Percentiles rank a stretch among this genome's conserved stretches.
phyloP scores from a whole-genome alignment of 116 monocot genomes.

The Zostera marina region DNA sequence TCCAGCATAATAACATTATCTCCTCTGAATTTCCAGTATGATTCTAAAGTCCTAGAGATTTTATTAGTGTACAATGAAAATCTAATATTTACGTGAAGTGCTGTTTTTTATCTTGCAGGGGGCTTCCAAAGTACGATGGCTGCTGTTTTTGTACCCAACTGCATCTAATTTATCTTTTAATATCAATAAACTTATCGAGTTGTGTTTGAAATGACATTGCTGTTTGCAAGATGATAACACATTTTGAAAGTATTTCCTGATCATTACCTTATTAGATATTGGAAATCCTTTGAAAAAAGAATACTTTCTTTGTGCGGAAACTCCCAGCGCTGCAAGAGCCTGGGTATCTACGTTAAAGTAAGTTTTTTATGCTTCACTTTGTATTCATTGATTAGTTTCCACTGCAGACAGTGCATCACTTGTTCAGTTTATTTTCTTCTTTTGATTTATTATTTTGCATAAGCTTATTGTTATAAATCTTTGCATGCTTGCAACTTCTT shows the following conservation, averaged over 20 bases:
- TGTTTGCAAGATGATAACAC: slow-evolving; percentile 1
- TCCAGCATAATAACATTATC: slow-evolving; percentile 86
- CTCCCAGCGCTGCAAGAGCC: slow-evolving; percentile 95
- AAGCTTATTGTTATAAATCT: too few relatives aligned
- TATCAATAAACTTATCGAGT: background rate
- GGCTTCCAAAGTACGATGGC: slow-evolving; percentile 89
- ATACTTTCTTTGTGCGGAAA: slow-evolving; percentile 94
- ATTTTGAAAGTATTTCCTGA: slow-evolving; percentile 9
- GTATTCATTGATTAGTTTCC: background rate
- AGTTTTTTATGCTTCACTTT: slow-evolving; percentile 23
- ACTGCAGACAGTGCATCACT: background rate
- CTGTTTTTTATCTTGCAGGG: slow-evolving; percentile 39
- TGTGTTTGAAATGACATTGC: background rate
- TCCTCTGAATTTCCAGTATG: slow-evolving; percentile 94
- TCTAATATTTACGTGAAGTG: background rate
- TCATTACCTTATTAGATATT: slow-evolving; percentile 63
- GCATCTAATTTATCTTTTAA: background rate
- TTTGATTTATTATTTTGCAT: too few relatives aligned
- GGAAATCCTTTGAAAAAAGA: slow-evolving; percentile 95
- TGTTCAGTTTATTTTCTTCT: too few relatives aligned
- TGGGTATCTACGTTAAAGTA: slow-evolving; percentile 99
- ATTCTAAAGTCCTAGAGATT: background rate
- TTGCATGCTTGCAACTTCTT: too few relatives aligned
- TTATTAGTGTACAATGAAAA: background rate
- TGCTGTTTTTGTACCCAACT: slow-evolving; percentile 97